These are phyloP conservation scores for Ceratocystis huliohia DNA, from an alignment of 2,329 filamentous ascomycete genomes.

Conservation along the genomic window DNA sequence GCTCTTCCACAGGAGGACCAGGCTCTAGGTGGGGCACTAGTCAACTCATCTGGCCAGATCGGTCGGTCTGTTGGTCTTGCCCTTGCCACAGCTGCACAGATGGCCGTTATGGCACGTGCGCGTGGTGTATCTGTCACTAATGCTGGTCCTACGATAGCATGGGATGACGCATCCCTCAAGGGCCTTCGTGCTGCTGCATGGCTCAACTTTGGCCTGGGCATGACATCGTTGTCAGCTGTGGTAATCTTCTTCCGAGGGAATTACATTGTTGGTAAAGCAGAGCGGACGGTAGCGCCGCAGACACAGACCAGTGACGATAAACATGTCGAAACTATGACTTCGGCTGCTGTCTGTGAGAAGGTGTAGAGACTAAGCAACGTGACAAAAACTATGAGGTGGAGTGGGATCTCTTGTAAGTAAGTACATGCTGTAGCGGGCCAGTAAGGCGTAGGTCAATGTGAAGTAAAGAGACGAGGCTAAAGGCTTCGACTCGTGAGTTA, in stretches of 20 bases:
- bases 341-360: not conserved
- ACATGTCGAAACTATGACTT: not conserved
- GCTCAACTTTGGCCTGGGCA: slow-evolving; percentile 39
- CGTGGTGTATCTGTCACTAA: slow-evolving; percentile 34
- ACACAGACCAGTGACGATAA: not conserved
- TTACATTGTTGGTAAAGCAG: slow-evolving; percentile 36
- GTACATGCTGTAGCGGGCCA: not conserved
- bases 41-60: slow-evolving; percentile 54
- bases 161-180: slow-evolving; percentile 36
- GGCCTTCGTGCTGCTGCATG: slow-evolving; percentile 40
- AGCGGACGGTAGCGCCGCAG: not conserved
- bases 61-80: slow-evolving; percentile 54
- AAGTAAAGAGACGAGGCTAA: not conserved
- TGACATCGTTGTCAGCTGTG: slow-evolving; percentile 34
- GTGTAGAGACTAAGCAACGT: not conserved
- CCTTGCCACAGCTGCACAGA: slow-evolving; percentile 52
- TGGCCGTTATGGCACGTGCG: slow-evolving; percentile 43
- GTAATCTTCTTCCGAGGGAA: slow-evolving; percentile 38
- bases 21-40: slow-evolving; percentile 53
- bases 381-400: not conserved
- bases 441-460: not conserved
- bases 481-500: not conserved
- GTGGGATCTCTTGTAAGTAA: not conserved
- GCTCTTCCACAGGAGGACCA: slow-evolving; percentile 51
- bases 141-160: slow-evolving; percentile 31